Evolutionary conservation across 2,329 filamentous ascomycete genomes (phyloP), one percentile per base, ranked within the genome.

Genomic region (Alternaria brassicicola): DNA sequence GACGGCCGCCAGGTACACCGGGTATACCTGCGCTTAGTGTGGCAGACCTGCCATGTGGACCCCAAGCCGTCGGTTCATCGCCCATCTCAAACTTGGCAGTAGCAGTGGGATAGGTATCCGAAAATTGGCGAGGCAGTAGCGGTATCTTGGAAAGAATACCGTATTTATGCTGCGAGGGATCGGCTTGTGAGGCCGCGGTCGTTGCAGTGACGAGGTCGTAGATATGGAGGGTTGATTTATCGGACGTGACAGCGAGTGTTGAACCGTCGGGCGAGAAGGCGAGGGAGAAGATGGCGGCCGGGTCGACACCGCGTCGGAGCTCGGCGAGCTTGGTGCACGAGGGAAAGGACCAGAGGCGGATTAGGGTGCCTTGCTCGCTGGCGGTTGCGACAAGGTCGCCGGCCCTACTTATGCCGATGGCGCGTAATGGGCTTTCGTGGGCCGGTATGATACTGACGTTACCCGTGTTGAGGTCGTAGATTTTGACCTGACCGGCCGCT

Each of bases 391-490:
- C 81, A 15, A 96, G 79, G 47, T 92, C 86, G 3, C 91, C 93
- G 71, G 97, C 91, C 0, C 84, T 84, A 66, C 92, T 96, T 33
- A 99, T 80, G 10, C 89, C 86, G 64, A 99, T 83, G 39, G 93
- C 92, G 59, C 90, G 86, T 17, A 99, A 81, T 0, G 90, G 83
- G 0, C 90, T 89, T 4, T 89, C 88, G 75, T 99, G 95, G 3
- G 94, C 95, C 1, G 93, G 92, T 58, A 98, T 92, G 75, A 99
- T 97, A 79, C 90, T 96, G 64, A 98, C 92, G 69, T 91, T 94
- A 48, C 88, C 88, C 0, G 88, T 92, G 17, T 83, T 82, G 10
- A 96, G 79, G 68, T 96, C 88, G 50, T 97, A 89, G 1, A 98
- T 81, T 75, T 97, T 93, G 26, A 98, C 89, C 71, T 99, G 95